Evolutionary conservation across 1,284 basidiomycete species (phyloP), one percentile per base, ranked within the genome.

Genomic region (Schizopora paradoxa): DNA sequence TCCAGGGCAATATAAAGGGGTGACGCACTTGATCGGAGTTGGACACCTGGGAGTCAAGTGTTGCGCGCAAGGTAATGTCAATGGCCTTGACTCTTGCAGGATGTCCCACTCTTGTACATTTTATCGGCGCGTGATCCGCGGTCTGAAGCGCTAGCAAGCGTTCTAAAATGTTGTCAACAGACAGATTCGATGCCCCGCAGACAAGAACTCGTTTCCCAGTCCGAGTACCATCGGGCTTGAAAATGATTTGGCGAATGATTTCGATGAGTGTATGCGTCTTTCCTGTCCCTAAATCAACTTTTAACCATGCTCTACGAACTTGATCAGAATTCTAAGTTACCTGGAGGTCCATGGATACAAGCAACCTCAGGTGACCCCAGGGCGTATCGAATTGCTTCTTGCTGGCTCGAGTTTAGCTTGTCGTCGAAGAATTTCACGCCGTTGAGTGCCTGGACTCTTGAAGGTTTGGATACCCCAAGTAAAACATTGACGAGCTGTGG

Each of bases 341-440:
- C 94, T 49, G 95, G 94, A 4, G 95, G 95, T 0, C 95, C 94
- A 59, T 97, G 94, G n/a, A 99, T 93, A 54, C 93, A 90, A 0
- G 89, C 88, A 0, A 97, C 74, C 58, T 93, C 85, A 1, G 78
- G 70, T 0, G 83, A 76, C 48, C 75, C 73, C 2, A 94, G 61
- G 3, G 82, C 82, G 55, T 91, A 89, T 41, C 65, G 72, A 32
- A 94, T 79, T 0, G 93, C 92, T 14, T 77, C 72, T 59, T 84
- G 82, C 61, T 99, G 95, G 49, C 88, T 90, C 0, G 73, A 64
- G 60, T 99, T 98, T 34, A 98, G 69, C 0, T 69, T 74, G 0
- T 72, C 61, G 54, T 96, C 87, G 55, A 90, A 87, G 64, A 87
- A 93, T 2, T 68, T 57, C n/a, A 91, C 55, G 5, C 71, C 63